A percentile compares a stretch with the other conserved stretches of the same genome.
Evolutionary conservation across 768 basidiomycete genomes (phyloP).

Genomic region (Artomyces pyxidatus): DNA sequence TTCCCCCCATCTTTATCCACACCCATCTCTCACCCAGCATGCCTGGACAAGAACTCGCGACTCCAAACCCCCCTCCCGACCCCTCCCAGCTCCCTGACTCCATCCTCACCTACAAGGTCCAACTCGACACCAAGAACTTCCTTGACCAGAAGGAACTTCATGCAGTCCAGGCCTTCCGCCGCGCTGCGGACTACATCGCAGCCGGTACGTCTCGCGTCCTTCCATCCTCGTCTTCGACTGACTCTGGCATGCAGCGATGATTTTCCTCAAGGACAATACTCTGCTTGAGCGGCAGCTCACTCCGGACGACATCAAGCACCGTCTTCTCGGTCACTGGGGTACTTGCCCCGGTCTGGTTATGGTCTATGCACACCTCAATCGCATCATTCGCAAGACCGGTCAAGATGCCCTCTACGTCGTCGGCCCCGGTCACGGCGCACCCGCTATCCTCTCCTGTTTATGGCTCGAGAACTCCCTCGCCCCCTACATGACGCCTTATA

Average conservation of each 20-base stretch:
- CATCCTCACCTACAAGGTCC: conserved; percentile 40
- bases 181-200: conserved; percentile 63
- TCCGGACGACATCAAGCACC: conserved; percentile 68
- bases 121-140: conserved; percentile 37
- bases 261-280: conserved; percentile 70
- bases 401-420: conserved; percentile 69
- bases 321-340: conserved; percentile 80
- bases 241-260: conserved; percentile 51
- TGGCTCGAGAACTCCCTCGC: conserved; percentile 77
- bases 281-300: conserved; percentile 53
- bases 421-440: conserved; percentile 84
- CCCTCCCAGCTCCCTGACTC: conserved; percentile 57
- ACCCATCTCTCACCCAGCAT: conserved; percentile 25
- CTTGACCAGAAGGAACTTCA: conserved; percentile 44
- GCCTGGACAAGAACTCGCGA: conserved; percentile 50
- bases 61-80: conserved; percentile 64
- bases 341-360: conserved; percentile 74
- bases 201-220: conserved; percentile 37
- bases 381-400: conserved; percentile 47
- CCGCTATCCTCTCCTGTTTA: conserved; percentile 76
- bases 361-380: conserved; percentile 46
- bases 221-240: background rate
- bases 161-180: conserved; percentile 44
- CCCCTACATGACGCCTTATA: conserved; percentile 48
- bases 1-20: conserved; percentile 1